Base-by-base conservation (phyloP, 2,329 filamentous ascomycete genomes). In the Stromatinia cepivora region DNA sequence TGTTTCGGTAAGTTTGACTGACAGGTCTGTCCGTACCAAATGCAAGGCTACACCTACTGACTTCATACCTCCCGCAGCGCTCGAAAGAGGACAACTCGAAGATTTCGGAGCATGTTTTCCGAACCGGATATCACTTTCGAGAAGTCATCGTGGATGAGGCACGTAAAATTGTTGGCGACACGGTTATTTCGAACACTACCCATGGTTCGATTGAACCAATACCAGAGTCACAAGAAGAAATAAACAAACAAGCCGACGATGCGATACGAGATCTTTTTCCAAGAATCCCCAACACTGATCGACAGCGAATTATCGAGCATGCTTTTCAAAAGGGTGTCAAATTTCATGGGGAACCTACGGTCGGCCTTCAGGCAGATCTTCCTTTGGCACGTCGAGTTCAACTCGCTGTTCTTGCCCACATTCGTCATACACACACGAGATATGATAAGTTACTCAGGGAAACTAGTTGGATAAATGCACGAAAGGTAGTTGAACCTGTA, bases 361-460 rank as follows among this genome's bases (percentile, higher is more conserved):
- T 90, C 72, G 88, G 88, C 52, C 81, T 88, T 71, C 86, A 85
- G 36, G 76, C 79, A 48, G 81, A 86, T 62, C 80, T 90, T 59
- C 81, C 86, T 13, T 80, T 90, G 56, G 86, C 87, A 53, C 85
- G 87, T 31, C 83, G 88, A 70, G 87, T 89, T 59, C 87, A 90
- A 76, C 83, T 90, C 62, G 88, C 88, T 50, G 87, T 88, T 13
- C 82, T 90, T 74, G 87, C 88, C 69, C 88, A 90, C 75, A 90
- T 90, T 74, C 83, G 88, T 54, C 88, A 90, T 75, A 87, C 79
- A n/a, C 87, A 89, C 74, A 90, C 88, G 8, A 83, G 86, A 74
- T 90, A 90, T 79, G 88, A 90, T 75, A 78, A 84, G 69, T 80
- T 90, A 25, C 80, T 90, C 22, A 84, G 78, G 74, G 85, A 89